Evolutionary conservation across 192 early-diverging fungal genomes (phyloP).

Genomic region (Allomyces javanicus): DNA sequence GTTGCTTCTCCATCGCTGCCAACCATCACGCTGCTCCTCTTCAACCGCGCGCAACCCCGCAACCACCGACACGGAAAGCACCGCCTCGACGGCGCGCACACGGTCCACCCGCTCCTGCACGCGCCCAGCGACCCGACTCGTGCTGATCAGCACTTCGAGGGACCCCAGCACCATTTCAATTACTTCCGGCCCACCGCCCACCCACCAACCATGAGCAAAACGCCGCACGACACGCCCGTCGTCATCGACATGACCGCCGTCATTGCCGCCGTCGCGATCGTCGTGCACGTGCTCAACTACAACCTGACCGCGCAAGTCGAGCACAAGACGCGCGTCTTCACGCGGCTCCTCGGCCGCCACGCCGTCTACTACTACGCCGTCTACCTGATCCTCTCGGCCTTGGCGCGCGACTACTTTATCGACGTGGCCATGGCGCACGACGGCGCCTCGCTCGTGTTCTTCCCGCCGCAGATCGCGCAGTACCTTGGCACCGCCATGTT

Average conservation of each 20-base stretch:
- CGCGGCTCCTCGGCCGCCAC: slow-evolving; percentile 19
- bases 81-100: too few species aligned
- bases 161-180: too few species aligned
- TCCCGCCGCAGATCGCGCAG: slow-evolving; percentile 10
- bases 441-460: slow-evolving; percentile 16
- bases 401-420: slow-evolving; percentile 32
- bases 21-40: too few species aligned
- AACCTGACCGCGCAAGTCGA: slow-evolving; percentile 18
- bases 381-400: slow-evolving; percentile 27
- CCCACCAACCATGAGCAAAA: too few species aligned
- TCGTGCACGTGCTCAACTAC: slow-evolving; percentile 21
- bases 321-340: slow-evolving; percentile 15
- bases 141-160: too few species aligned
- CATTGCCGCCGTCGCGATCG: slow-evolving; percentile 11
- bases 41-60: too few species aligned
- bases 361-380: slow-evolving; percentile 36
- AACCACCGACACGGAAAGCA: too few species aligned
- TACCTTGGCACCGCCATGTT: slow-evolving; percentile 17
- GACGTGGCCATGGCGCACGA: slow-evolving; percentile 25
- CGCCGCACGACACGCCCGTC: too few species aligned
- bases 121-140: too few species aligned
- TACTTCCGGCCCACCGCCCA: too few species aligned
- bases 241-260: neutral
- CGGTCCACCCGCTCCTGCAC: too few species aligned
- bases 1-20: too few species aligned